These are phyloP conservation scores for Ascochyta pisi DNA, from an alignment of 2,329 filamentous ascomycete species.

Conservation along the genomic window DNA sequence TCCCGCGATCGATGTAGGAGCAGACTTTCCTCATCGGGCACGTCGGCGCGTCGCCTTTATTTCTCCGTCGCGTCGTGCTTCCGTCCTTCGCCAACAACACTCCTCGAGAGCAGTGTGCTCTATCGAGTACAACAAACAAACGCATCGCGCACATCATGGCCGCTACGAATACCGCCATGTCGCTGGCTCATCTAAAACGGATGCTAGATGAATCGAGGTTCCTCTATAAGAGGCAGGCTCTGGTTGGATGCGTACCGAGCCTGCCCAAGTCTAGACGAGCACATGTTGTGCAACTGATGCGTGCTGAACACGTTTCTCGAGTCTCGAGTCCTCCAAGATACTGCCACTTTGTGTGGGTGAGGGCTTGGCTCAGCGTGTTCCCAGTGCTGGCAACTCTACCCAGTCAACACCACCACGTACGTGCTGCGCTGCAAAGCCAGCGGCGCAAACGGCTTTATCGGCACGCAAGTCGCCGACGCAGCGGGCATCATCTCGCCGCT, in stretches of 20 bases:
- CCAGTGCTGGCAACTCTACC: too few relatives aligned
- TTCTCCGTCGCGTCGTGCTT: neutral
- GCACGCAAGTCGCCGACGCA: too few relatives aligned
- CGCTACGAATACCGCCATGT: slow-evolving; percentile 22
- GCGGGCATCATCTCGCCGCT: too few relatives aligned
- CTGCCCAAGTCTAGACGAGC: slow-evolving; percentile 1
- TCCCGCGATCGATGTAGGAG: neutral
- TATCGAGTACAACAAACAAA: neutral
- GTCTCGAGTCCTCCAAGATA: too few relatives aligned
- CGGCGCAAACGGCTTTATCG: too few relatives aligned
- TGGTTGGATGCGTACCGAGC: slow-evolving; percentile 3
- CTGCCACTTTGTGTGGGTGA: too few relatives aligned
- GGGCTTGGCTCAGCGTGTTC: too few relatives aligned
- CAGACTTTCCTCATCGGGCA: neutral
- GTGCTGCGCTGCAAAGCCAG: too few relatives aligned
- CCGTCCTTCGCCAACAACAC: neutral
- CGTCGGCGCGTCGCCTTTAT: neutral
- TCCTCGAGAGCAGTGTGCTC: neutral
- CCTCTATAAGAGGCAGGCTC: slow-evolving; percentile 16
- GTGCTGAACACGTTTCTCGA: too few relatives aligned
- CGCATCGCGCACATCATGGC: slow-evolving; percentile 38
- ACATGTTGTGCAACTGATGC: neutral
- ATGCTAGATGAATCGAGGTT: slow-evolving; percentile 27
- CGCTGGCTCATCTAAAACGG: slow-evolving; percentile 36
- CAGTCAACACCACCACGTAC: too few relatives aligned